phyloP scores from a whole-genome alignment of 768 basidiomycete genomes.

The Suillus occidentalis region DNA sequence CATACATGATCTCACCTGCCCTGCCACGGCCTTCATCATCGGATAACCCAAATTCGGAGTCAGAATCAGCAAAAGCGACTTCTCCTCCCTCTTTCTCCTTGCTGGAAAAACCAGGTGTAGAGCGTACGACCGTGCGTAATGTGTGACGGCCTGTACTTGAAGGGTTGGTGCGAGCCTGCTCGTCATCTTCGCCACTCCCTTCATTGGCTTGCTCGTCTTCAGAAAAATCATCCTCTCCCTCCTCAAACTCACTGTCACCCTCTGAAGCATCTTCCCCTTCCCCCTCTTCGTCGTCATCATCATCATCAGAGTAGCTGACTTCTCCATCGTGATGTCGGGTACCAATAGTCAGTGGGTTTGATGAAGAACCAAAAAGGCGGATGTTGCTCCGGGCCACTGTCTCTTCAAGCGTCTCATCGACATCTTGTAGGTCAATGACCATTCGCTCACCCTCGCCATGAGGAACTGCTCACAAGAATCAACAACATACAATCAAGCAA shows the following conservation, averaged over 20 bases:
- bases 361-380: slow-evolving; percentile 79
- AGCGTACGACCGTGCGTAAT: slow-evolving; percentile 41
- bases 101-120: slow-evolving; percentile 38
- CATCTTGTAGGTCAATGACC: slow-evolving; percentile 97
- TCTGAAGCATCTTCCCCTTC: slow-evolving; percentile 31
- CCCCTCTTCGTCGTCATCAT: slow-evolving; percentile 19
- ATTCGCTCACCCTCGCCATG: slow-evolving; percentile 96
- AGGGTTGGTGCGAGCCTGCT: neutral
- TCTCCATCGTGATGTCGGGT: slow-evolving; percentile 33
- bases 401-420: slow-evolving; percentile 77
- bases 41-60: slow-evolving; percentile 65
- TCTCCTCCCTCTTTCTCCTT: slow-evolving; percentile 39
- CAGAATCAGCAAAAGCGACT: slow-evolving; percentile 74
- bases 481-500: neutral
- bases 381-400: slow-evolving; percentile 80
- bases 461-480: slow-evolving; percentile 43
- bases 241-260: slow-evolving; percentile 26
- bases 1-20: slow-evolving; percentile 39
- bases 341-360: slow-evolving; percentile 57
- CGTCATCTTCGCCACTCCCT: slow-evolving; percentile 10
- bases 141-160: slow-evolving; percentile 49
- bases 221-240: slow-evolving; percentile 26
- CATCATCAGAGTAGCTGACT: slow-evolving; percentile 36
- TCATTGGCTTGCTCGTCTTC: slow-evolving; percentile 23
- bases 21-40: slow-evolving; percentile 40